These are phyloP conservation scores for Penicillium capsulatum DNA, from an alignment of 2,329 filamentous ascomycete species.

Conservation along the genomic window DNA sequence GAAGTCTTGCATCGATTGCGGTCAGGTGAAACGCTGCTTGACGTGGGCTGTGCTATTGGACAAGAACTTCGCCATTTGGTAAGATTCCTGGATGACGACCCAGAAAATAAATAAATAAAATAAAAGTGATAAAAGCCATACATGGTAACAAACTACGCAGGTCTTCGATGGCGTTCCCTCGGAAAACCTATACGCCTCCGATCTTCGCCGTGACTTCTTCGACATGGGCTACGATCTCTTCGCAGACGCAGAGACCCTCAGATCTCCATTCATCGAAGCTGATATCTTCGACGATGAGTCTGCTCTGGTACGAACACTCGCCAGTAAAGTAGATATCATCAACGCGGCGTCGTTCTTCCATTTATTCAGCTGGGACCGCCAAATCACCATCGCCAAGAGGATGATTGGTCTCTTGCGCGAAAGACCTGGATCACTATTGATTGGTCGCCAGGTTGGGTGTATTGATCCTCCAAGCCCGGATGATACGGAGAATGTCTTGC, in stretches of 20 bases:
- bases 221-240: constrained; percentile 63
- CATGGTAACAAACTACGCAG: constrained; percentile 3
- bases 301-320: constrained; percentile 22
- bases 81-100: background rate
- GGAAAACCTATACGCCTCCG: constrained; percentile 49
- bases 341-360: constrained; percentile 43
- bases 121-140: too few species aligned
- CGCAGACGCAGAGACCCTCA: constrained; percentile 45
- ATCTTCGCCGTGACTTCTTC: constrained; percentile 50
- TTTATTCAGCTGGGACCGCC: constrained; percentile 35
- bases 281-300: constrained; percentile 38
- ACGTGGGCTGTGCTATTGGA: constrained; percentile 23
- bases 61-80: constrained; percentile 24
- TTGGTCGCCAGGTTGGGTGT: constrained; percentile 23
- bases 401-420: constrained; percentile 31
- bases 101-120: too few species aligned
- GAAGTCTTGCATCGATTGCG: constrained; percentile 21
- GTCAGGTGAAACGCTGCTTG: constrained; percentile 19
- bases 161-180: constrained; percentile 48
- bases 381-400: constrained; percentile 30
- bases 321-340: constrained; percentile 37
- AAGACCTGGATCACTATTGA: constrained; percentile 19
- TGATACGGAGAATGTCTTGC: constrained; percentile 3
- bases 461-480: constrained; percentile 10
- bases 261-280: constrained; percentile 38